Conservation (phyloP, 2,329 filamentous ascomycete species). For the Trichoderma breve region DNA sequence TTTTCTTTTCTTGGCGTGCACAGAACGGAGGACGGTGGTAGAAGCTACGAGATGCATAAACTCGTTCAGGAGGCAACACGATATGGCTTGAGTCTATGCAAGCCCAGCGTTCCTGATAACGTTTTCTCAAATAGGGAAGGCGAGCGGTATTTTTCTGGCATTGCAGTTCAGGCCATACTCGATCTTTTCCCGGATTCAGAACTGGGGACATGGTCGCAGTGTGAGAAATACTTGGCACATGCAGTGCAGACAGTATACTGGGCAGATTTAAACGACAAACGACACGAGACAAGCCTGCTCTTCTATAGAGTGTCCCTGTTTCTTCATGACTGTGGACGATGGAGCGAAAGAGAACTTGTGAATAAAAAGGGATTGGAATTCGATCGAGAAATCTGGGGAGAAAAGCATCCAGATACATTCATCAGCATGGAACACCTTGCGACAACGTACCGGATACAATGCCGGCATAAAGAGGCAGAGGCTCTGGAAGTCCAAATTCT, state of each 20-base stretch:
- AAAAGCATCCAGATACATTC: slow-evolving; percentile 14
- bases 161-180: not conserved
- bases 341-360: not conserved
- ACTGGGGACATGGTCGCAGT: not conserved
- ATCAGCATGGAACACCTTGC: not conserved
- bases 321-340: not conserved
- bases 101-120: fast-evolving
- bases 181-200: not conserved
- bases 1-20: not conserved
- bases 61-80: not conserved
- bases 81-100: not conserved
- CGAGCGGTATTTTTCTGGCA: not conserved
- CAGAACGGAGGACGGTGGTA: not conserved
- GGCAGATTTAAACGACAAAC: not conserved
- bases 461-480: slow-evolving; percentile 24
- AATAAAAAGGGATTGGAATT: not conserved
- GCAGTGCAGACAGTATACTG: not conserved
- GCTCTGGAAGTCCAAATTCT: slow-evolving; percentile 17
- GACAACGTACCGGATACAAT: not conserved
- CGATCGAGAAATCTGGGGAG: not conserved
- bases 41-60: not conserved
- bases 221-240: not conserved
- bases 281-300: fast-evolving
- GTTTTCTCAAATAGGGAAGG: fast-evolving
- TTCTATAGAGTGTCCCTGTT: not conserved